phyloP scores from a whole-genome alignment of 371 early-diverging fungal species.

The Amoeboaphelidium protococcarum region DNA sequence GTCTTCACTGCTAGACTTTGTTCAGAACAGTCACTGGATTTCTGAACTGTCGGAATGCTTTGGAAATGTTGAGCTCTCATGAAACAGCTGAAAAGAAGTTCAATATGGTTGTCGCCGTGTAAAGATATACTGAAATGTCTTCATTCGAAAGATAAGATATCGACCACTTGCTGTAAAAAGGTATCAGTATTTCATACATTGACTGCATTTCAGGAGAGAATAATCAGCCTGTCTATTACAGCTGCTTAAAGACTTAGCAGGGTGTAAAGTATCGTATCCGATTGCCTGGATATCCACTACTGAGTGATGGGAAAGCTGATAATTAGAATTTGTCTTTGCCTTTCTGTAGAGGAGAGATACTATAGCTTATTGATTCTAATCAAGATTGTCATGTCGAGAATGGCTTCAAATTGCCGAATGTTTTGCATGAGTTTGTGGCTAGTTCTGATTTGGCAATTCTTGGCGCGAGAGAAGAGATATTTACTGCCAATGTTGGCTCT shows the following conservation, averaged over 20 bases:
- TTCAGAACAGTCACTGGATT: slow-evolving; percentile 57
- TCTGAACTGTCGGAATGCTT: neutral
- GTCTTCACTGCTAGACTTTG: slow-evolving; percentile 56
- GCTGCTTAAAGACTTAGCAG: too few species aligned
- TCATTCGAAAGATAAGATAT: too few species aligned
- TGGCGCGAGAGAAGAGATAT: slow-evolving; percentile 69
- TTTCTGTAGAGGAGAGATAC: slow-evolving; percentile 57
- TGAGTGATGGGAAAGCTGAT: slow-evolving; percentile 74
- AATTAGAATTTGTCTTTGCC: slow-evolving; percentile 67
- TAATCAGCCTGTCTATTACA: too few species aligned
- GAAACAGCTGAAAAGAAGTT: too few species aligned
- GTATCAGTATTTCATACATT: too few species aligned
- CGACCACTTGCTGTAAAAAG: too few species aligned
- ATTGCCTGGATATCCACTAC: slow-evolving; percentile 59
- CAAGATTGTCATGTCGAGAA: slow-evolving; percentile 65
- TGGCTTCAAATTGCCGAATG: slow-evolving; percentile 55
- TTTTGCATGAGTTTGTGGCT: slow-evolving; percentile 69
- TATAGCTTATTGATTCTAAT: slow-evolving; percentile 69
- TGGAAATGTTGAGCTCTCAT: neutral
- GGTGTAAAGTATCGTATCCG: too few species aligned
- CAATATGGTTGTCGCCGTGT: too few species aligned
- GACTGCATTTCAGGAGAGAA: too few species aligned
- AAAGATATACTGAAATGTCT: too few species aligned
- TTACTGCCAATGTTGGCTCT: slow-evolving; percentile 61
- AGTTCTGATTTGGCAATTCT: slow-evolving; percentile 60